These are phyloP conservation scores for Aspergillus oerlinghausenensis DNA, from an alignment of 2,329 filamentous ascomycete genomes.

Conservation along the genomic window DNA sequence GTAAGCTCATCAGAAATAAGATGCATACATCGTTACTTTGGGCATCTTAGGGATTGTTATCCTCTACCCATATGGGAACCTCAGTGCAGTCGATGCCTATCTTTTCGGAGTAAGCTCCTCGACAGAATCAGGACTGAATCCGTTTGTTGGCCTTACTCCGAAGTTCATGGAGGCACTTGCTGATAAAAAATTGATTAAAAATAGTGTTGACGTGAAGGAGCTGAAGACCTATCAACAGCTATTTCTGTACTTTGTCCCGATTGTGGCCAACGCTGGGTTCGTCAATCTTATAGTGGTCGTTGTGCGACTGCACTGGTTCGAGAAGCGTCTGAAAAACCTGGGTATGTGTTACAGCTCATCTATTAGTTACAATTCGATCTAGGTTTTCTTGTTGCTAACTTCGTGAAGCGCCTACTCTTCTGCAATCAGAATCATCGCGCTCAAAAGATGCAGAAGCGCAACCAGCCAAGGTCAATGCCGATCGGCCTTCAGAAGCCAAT, in stretches of 20 bases:
- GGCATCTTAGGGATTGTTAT: constrained; percentile 34
- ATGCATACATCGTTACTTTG: constrained; percentile 39
- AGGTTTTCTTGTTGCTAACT: neutral
- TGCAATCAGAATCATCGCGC: neutral
- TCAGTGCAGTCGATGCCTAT: constrained; percentile 45
- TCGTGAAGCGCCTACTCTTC: constrained; percentile 8
- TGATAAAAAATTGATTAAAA: neutral
- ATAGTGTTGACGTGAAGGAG: constrained; percentile 48
- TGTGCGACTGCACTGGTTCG: constrained; percentile 48
- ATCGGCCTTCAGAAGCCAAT: no score
- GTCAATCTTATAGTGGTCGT: constrained; percentile 49
- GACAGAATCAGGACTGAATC: constrained; percentile 50
- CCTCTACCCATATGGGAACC: constrained; percentile 38
- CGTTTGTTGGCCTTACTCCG: constrained; percentile 30
- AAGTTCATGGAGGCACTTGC: neutral
- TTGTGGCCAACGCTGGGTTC: constrained; percentile 47
- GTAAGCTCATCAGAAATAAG: constrained; percentile 16
- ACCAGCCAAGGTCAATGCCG: neutral
- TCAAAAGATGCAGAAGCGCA: neutral
- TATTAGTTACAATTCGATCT: neutral
- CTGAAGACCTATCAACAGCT: constrained; percentile 51
- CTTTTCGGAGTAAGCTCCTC: constrained; percentile 49
- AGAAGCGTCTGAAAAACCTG: constrained; percentile 40
- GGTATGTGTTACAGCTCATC: constrained; percentile 14
- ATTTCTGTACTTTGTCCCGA: constrained; percentile 48